A percentile compares a stretch with the other conserved stretches of the same genome.
Conservation (phyloP, 2,329 filamentous ascomycete genomes). For the Aspergillus costaricaensis region DNA sequence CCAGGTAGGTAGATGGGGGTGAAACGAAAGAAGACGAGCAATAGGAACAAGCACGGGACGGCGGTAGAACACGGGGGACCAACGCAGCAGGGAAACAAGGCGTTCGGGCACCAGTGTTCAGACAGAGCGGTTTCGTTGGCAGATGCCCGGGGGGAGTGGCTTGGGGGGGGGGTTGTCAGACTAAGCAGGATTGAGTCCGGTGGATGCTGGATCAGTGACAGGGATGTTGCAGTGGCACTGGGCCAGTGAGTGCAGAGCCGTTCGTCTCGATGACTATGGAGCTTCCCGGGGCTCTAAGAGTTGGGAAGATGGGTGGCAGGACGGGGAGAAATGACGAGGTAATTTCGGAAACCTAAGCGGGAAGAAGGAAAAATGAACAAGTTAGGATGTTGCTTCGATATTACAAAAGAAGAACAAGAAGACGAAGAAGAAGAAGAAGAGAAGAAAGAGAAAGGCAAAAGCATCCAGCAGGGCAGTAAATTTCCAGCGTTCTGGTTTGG, state of each 20-base stretch:
- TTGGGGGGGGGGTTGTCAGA: constrained; percentile 21
- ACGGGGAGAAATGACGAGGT: constrained; percentile 11
- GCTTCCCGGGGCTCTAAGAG: constrained; percentile 15
- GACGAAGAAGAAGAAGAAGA: background rate
- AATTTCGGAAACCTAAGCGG: constrained; percentile 7
- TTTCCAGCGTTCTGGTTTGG: constrained; percentile 2
- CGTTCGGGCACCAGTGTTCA: constrained; percentile 39
- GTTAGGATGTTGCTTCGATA: constrained; percentile 14
- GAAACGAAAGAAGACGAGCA: constrained; percentile 18
- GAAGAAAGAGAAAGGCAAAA: background rate
- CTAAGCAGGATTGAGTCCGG: constrained; percentile 22
- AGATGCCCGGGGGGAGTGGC: constrained; percentile 30
- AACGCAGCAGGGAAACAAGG: constrained; percentile 35
- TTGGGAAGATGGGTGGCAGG: constrained; percentile 11
- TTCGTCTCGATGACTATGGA: constrained; percentile 17
- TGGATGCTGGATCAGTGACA: constrained; percentile 35
- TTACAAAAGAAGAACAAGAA: background rate
- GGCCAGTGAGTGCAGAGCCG: constrained; percentile 24
- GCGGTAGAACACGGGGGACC: constrained; percentile 22
- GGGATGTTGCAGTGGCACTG: constrained; percentile 36
- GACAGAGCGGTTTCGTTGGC: constrained; percentile 33
- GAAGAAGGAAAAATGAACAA: constrained; percentile 8
- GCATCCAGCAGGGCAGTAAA: background rate
- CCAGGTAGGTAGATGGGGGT: background rate
- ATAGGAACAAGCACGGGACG: background rate